Base-by-base conservation (phyloP, 2,329 filamentous ascomycete genomes). In the Botryotinia convoluta region DNA sequence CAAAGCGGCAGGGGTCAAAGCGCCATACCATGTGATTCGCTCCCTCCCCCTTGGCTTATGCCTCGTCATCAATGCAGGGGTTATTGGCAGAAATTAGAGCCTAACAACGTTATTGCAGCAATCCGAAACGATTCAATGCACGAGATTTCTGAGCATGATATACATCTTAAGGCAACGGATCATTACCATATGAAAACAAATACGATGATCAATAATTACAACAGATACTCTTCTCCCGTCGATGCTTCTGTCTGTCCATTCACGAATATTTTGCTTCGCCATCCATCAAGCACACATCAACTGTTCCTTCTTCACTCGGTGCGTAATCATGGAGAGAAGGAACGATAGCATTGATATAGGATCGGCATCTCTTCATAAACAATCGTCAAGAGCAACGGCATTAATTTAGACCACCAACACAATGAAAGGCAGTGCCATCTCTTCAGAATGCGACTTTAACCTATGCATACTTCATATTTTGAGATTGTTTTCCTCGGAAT, bases 1-100 rank as follows among this genome's bases (percentile, higher is more conserved):
- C 22, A 67, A 35, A 67, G 45, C 48, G n/a, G 44, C 63, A 51
- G 45, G 32, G 63, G 63, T 54, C 44, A 51, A 67, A 67, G 64
- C 64, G 32, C 44, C 44, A 37, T 67, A 20, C 14, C 22, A 48
- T 39, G 32, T 67, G 63, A 67, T 67, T 67, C 44, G 32, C 26
- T 54, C 16, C 44, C 35, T 57, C n/a, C 37, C 7, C 18, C 26
- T 63, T 63, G 16, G 60, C 60, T 42, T 42, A 29, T 39, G 39
- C 44, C 64, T 67, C 45, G n/a, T 67, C 44, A 51, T 51, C 61
- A 64, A 32, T 29, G 61, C 61, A 64, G 39, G 61, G 29, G 63
- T 37, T 32, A 48, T 18, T 45, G 26, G 44, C 44, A 44, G 44
- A 22, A 65, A 26, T 64, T 32, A 20, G 35, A 63, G 39, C 37